These are phyloP conservation scores for Leccinum griseonigrum DNA, from an alignment of 1,284 basidiomycete genomes.

Conservation along the genomic window DNA sequence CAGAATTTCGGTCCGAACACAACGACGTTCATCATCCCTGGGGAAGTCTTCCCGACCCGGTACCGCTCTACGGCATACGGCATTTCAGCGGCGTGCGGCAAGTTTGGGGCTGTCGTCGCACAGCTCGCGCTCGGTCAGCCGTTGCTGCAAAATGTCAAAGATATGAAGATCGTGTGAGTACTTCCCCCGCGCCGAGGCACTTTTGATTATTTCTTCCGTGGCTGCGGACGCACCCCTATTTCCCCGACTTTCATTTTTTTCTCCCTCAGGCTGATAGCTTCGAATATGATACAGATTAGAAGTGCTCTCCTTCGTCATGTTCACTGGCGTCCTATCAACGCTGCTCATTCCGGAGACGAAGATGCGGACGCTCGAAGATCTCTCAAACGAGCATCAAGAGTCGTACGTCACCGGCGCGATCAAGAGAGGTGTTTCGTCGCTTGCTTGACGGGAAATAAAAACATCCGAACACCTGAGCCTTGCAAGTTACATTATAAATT, in stretches of 20 bases:
- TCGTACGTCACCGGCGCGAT: conserved; percentile 38
- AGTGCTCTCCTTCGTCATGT: conserved; percentile 56
- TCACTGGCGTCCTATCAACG: conserved; percentile 58
- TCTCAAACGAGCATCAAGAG: conserved; percentile 51
- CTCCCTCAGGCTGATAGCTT: not conserved
- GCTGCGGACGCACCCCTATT: not conserved
- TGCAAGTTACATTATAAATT: not conserved
- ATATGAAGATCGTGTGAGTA: conserved; percentile 37
- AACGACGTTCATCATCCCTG: conserved; percentile 71
- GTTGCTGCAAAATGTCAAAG: conserved; percentile 39
- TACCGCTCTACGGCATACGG: conserved; percentile 73
- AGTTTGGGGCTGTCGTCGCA: conserved; percentile 66
- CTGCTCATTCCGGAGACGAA: conserved; percentile 63
- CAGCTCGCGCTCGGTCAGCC: conserved; percentile 54
- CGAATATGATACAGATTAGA: conserved; percentile 33
- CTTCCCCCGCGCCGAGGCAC: rapidly evolving
- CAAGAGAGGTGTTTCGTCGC: conserved; percentile 14
- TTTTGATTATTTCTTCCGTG: not conserved
- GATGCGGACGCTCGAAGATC: conserved; percentile 51
- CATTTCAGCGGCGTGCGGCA: conserved; percentile 67
- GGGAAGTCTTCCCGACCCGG: conserved; percentile 73
- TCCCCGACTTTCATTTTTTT: not conserved
- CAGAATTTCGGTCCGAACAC: conserved; percentile 69
- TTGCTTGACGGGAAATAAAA: not conserved
- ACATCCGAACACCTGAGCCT: not conserved